These are phyloP conservation scores for Helianthus tuberosus DNA, from an alignment of 129 eudicot genomes.

Conservation along the genomic window DNA sequence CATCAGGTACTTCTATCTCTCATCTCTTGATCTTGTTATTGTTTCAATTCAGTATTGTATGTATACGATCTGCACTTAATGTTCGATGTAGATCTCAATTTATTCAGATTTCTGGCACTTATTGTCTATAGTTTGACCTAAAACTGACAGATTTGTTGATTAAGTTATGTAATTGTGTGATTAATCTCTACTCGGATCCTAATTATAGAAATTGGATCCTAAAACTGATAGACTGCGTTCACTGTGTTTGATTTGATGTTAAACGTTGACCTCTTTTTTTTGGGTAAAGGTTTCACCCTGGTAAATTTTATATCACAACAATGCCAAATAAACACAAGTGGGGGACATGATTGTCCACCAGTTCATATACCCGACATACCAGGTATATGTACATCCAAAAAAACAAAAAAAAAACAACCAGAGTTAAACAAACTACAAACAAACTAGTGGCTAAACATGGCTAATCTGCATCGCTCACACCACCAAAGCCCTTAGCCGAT, in stretches of 20 bases:
- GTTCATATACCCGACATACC: no score
- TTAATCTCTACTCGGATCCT: slow-evolving; percentile 10
- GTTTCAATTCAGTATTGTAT: neutral
- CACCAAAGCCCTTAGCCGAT: no score
- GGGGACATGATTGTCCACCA: no score
- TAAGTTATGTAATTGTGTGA: neutral
- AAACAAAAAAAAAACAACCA: no score
- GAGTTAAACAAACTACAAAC: no score
- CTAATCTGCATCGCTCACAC: no score
- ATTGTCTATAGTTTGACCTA: slow-evolving; percentile 17
- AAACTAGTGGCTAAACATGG: no score
- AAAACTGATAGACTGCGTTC: slow-evolving; percentile 15
- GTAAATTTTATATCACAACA: no score
- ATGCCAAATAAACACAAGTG: no score
- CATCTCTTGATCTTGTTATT: neutral
- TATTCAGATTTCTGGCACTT: neutral
- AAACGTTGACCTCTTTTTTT: no score
- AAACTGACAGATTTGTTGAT: neutral
- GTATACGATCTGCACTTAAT: neutral
- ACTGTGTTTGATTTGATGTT: slow-evolving; percentile 6
- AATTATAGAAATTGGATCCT: slow-evolving; percentile 15
- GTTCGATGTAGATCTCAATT: slow-evolving; percentile 23
- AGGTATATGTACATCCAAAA: no score
- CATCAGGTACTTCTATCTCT: slow-evolving; percentile 8
- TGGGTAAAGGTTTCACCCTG: no score